A percentile compares a stretch with the other conserved stretches of the same genome.
Evolutionary conservation across 371 early-diverging fungal genomes (phyloP).

Genomic region (Actinomucor elegans): DNA sequence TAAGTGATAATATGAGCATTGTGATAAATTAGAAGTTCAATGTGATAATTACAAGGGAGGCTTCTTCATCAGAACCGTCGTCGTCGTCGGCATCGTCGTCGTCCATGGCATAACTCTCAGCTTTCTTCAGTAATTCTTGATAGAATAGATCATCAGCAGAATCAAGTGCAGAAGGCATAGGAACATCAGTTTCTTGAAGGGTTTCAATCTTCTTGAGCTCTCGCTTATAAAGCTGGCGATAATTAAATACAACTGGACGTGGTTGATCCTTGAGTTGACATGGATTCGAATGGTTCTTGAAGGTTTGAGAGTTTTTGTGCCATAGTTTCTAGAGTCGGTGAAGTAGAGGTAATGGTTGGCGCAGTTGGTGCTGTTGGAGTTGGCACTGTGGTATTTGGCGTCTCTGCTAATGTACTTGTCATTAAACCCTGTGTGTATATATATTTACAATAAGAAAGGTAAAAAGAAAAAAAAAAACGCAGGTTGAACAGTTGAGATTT

Average conservation of each 20-base stretch:
- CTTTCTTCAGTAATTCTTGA: conserved; percentile 15
- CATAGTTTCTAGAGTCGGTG: not conserved
- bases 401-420: too few relatives aligned
- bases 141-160: conserved; percentile 17
- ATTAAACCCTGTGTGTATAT: too few relatives aligned
- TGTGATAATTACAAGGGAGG: not conserved
- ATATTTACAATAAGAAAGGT: too few relatives aligned
- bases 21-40: too few relatives aligned
- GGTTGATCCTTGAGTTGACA: conserved; percentile 8
- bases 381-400: too few relatives aligned
- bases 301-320: not conserved
- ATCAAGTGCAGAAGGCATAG: not conserved
- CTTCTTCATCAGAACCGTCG: conserved; percentile 3
- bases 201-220: conserved; percentile 7
- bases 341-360: too few relatives aligned
- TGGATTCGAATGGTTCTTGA: conserved; percentile 68
- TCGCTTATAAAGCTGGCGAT: conserved; percentile 19
- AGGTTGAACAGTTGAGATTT: too few relatives aligned
- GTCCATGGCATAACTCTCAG: conserved; percentile 15
- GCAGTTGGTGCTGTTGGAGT: too few relatives aligned
- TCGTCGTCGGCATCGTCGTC: conserved; percentile 12
- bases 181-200: not conserved
- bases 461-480: too few relatives aligned
- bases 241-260: conserved; percentile 21
- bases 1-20: too few relatives aligned